phyloP scores from a whole-genome alignment of 1,284 basidiomycete species.

The Apiotrichum sp. region DNA sequence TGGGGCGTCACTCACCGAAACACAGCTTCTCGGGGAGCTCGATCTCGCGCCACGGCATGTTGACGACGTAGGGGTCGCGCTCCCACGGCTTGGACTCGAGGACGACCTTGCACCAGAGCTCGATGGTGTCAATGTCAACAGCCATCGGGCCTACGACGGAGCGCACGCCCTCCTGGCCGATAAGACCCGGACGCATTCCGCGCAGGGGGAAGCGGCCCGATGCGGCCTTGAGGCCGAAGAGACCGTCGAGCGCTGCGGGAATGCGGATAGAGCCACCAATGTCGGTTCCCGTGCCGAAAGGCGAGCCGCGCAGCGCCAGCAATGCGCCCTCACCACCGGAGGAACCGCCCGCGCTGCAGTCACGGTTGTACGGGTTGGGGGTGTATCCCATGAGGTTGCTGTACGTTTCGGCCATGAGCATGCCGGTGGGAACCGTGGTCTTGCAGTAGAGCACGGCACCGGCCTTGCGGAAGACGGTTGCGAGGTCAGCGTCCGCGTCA shows the following conservation, averaged over 20 bases:
- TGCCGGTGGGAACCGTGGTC: conserved; percentile 13
- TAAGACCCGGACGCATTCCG: conserved; percentile 56
- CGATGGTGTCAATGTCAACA: conserved; percentile 54
- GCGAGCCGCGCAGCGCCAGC: conserved; percentile 54
- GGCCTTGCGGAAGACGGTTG: conserved; percentile 19
- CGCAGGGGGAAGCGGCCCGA: conserved; percentile 51
- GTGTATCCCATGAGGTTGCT: conserved; percentile 27
- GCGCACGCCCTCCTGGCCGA: conserved; percentile 61
- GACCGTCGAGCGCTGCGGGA: conserved; percentile 59
- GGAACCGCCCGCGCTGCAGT: conserved; percentile 53
- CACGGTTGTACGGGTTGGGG: conserved; percentile 40
- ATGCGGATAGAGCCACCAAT: conserved; percentile 65
- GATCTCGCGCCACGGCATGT: conserved; percentile 59
- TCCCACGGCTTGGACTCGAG: conserved; percentile 56
- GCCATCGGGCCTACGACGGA: conserved; percentile 65
- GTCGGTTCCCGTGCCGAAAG: conserved; percentile 62
- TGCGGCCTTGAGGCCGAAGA: conserved; percentile 65
- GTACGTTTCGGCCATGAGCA: conserved; percentile 25
- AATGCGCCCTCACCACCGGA: conserved; percentile 59
- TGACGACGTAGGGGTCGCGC: conserved; percentile 56
- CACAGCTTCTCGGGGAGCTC: conserved; percentile 57
- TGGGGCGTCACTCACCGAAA: conserved; percentile 7
- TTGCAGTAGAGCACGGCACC: conserved; percentile 17
- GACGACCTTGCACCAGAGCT: conserved; percentile 54
- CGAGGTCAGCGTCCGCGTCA: conserved; percentile 5